A percentile compares a stretch with the other conserved stretches of the same genome.
Conservation (phyloP, 495 filamentous ascomycete species). For the Xylaria longipes region DNA sequence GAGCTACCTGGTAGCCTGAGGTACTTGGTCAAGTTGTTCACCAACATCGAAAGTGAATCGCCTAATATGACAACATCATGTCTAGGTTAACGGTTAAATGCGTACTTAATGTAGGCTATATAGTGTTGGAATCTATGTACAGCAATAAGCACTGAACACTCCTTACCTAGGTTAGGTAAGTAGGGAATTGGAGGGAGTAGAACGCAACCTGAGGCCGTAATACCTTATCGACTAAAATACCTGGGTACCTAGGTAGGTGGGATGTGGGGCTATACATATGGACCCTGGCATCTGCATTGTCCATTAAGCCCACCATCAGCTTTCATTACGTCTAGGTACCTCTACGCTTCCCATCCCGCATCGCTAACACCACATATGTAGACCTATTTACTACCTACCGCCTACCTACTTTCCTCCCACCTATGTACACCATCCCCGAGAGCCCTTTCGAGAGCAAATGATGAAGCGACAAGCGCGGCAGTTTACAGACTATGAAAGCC, state of each 20-base stretch:
- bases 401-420: neutral
- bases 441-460: slow-evolving; percentile 36
- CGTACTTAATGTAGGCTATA: too few species aligned
- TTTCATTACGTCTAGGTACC: neutral
- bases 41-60: neutral
- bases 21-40: neutral
- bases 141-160: too few species aligned
- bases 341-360: neutral
- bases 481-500: slow-evolving; percentile 67
- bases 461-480: slow-evolving; percentile 48
- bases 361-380: neutral
- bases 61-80: neutral
- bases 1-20: neutral
- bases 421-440: neutral
- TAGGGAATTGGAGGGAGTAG: too few species aligned
- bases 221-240: neutral
- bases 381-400: neutral
- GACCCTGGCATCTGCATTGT: neutral
- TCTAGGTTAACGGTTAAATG: neutral
- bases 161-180: too few species aligned
- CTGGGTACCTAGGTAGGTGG: neutral
- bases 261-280: slow-evolving; percentile 3
- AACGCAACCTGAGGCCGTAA: neutral
- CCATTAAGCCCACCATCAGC: neutral
- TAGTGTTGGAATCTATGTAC: too few species aligned